These are phyloP conservation scores for Chaetomiaceae sp. DNA, from an alignment of 2,329 filamentous ascomycete species.

Conservation along the genomic window DNA sequence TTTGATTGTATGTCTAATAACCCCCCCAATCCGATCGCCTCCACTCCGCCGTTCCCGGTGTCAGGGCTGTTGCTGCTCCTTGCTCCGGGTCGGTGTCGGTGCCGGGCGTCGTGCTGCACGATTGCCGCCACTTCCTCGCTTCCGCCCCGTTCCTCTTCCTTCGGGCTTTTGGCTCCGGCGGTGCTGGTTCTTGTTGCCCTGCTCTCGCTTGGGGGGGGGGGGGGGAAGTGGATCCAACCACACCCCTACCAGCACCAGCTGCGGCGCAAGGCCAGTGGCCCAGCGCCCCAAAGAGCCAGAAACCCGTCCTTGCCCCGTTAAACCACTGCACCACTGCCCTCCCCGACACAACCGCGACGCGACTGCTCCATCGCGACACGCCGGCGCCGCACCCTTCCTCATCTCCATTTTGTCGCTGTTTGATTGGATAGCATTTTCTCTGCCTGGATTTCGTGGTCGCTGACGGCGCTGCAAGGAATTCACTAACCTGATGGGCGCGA, in stretches of 20 bases:
- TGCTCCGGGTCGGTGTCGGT: conserved; percentile 18
- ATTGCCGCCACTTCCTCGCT: background rate
- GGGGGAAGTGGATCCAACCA: conserved; percentile 15
- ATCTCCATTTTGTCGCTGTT: conserved; percentile 32
- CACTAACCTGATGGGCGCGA: conserved; percentile 46
- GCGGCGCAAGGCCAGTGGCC: conserved; percentile 9
- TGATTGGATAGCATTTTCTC: conserved; percentile 40
- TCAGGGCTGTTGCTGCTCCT: conserved; percentile 12
- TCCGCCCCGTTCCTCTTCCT: conserved; percentile 4
- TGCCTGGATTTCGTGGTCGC: conserved; percentile 18
- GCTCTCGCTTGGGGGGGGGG: conserved; percentile 9
- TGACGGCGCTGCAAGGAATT: conserved; percentile 24
- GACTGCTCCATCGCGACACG: conserved; percentile 44
- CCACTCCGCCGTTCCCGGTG: conserved; percentile 22
- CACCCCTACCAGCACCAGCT: conserved; percentile 10
- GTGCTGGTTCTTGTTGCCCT: conserved; percentile 13
- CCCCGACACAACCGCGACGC: conserved; percentile 38
- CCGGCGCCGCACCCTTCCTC: conserved; percentile 45
- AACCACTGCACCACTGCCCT: conserved; percentile 27
- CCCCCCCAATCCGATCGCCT: conserved; percentile 23
- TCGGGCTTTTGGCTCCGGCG: background rate
- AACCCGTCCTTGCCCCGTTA: conserved; percentile 25
- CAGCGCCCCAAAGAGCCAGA: conserved; percentile 22
- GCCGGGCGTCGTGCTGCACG: conserved; percentile 7
- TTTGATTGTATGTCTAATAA: conserved; percentile 7